A percentile compares a stretch with the other conserved stretches of the same genome.
These are phyloP conservation scores for Cylindrodendrum hubeiense DNA, from an alignment of 2,329 filamentous ascomycete species.

Conservation along the genomic window DNA sequence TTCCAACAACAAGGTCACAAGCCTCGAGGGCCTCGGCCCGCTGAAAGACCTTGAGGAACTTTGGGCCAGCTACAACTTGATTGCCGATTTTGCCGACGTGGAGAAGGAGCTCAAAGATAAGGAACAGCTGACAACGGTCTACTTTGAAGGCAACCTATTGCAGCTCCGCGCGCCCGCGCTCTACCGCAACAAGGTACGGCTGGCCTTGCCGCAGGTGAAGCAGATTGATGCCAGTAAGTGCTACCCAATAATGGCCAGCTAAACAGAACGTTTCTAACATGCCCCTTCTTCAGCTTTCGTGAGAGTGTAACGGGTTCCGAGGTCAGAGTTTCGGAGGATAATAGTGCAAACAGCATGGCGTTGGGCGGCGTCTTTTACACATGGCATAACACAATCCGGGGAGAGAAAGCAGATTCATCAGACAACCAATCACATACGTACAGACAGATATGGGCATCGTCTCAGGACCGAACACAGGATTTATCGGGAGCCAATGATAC, in stretches of 20 bases:
- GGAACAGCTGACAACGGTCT: constrained; percentile 85
- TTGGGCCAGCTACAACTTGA: constrained; percentile 92
- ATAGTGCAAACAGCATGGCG: constrained; percentile 39
- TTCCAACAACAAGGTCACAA: constrained; percentile 85
- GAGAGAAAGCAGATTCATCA: constrained; percentile 9
- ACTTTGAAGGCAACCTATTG: constrained; percentile 95
- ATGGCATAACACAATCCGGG: constrained; percentile 15
- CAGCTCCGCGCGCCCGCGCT: constrained; percentile 83
- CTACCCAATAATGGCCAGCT: background rate
- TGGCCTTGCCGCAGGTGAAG: constrained; percentile 87
- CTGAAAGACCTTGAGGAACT: constrained; percentile 85
- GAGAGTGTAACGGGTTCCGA: constrained; percentile 37
- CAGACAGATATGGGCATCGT: constrained; percentile 19
- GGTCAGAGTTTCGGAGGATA: background rate
- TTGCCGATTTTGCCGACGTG: constrained; percentile 85
- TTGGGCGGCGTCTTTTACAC: constrained; percentile 33
- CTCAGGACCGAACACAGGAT: constrained; percentile 6
- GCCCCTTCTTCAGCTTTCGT: constrained; percentile 47
- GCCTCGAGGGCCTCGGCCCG: constrained; percentile 77
- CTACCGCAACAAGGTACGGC: constrained; percentile 92
- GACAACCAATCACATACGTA: background rate
- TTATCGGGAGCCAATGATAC: background rate
- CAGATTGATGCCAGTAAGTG: constrained; percentile 98
- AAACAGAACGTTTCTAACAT: constrained; percentile 3
- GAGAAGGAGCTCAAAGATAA: constrained; percentile 85